Evolutionary conservation across 805 yeast species (phyloP).

Genomic region (Metschnikowia hibisci): DNA sequence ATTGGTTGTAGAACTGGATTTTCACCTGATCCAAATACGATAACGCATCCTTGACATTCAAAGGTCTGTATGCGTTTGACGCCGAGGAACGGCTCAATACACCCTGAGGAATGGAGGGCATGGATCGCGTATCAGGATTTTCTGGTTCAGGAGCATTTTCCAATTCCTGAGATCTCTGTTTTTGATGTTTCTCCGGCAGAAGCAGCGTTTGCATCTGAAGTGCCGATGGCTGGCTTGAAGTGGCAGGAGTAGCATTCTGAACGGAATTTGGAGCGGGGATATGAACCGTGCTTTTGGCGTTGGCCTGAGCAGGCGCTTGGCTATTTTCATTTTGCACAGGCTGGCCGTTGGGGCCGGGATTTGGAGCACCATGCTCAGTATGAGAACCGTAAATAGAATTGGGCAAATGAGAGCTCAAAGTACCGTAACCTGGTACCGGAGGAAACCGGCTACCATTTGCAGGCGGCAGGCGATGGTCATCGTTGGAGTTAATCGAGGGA

Average conservation of each 20-base stretch:
- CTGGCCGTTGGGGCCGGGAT: constrained; percentile 11
- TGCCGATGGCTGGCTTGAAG: constrained; percentile 17
- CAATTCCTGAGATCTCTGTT: neutral
- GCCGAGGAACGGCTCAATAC: constrained; percentile 41
- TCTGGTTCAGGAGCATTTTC: constrained; percentile 14
- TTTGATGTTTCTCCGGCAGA: constrained; percentile 4
- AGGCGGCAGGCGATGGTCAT: constrained; percentile 20
- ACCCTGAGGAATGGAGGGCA: constrained; percentile 18
- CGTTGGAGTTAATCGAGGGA: constrained; percentile 42
- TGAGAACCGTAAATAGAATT: constrained; percentile 15
- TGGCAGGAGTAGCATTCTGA: neutral
- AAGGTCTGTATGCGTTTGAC: constrained; percentile 59
- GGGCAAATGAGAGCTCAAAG: constrained; percentile 18
- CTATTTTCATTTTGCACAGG: constrained; percentile 15
- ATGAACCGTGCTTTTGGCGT: constrained; percentile 1
- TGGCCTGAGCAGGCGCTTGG: constrained; percentile 22
- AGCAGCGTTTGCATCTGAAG: constrained; percentile 17
- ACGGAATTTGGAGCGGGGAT: constrained; percentile 17
- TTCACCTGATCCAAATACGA: constrained; percentile 95
- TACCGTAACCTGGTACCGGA: constrained; percentile 17
- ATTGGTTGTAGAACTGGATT: constrained; percentile 83
- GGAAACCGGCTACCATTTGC: constrained; percentile 13
- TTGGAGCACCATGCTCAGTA: neutral
- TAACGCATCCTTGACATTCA: constrained; percentile 94
- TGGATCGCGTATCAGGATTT: constrained; percentile 23